Evolutionary conservation across 495 filamentous ascomycete species (phyloP), one percentile per base, ranked within the genome.

Genomic region (Viridothelium virens): DNA sequence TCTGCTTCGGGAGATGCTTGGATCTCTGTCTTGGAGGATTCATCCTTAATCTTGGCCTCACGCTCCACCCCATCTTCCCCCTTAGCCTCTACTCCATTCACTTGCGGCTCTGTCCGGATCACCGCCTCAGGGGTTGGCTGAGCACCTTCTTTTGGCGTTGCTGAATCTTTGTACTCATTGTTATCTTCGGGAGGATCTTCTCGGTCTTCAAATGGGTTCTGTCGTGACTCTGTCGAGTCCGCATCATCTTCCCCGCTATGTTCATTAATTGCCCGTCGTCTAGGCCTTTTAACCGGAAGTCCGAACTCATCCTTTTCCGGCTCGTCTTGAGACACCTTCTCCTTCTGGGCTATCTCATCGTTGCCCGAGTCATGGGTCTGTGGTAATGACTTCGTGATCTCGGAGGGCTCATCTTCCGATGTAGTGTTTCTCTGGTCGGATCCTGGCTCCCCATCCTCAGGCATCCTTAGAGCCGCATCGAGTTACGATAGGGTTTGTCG

Each of bases 241-340:
- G n/a, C 16, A 38, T 12, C 38, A n/a, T 65, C 41, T 48, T 53
- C 63, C 56, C 46, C 38, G 59, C 39, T n/a, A 44, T 67, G 59
- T 44, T 63, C 61, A 41, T 63, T 31, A 31, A 25, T 39, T 63
- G 33, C 10, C 61, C 61, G 61, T 31, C 34, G 33, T 47, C 67
- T 38, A 1, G 67, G 48, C 53, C 56, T 62, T 48, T 47, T 65
- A 34, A 71, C 65, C 3, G 70, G 70, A 50, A 71, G 62, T 2
- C 67, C 70, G 50, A 74, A 76, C 25, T 77, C 75, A 56, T 77
- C 74, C 33, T 64, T 69, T 33, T 65, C 56, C n/a, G 39, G 56
- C 66, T 66, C 65, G 36, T 61, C 38, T 18, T 38, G 64, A 1
- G 33, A 9, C 10, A 7, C 47, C 10, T 31, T 38, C 2, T 16